Base-by-base conservation (phyloP, 306 rosid genomes). In the Vigna radiata region DNA sequence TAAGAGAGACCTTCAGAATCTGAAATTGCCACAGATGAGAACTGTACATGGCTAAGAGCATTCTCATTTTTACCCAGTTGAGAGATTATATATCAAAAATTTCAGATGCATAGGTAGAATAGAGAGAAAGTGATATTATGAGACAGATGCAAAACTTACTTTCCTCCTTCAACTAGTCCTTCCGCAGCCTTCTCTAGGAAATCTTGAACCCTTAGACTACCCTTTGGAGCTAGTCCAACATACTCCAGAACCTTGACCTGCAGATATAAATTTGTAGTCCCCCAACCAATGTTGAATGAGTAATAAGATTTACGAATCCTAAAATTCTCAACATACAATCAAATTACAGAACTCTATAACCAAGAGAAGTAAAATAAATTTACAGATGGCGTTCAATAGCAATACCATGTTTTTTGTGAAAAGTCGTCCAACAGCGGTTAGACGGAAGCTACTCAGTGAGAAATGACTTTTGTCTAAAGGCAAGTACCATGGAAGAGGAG, bases 161-260 rank as follows among this genome's bases (percentile, higher is more conserved):
- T 92, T 92, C 97, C 99, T 44, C 99, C 99, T 71, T 81, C 99
- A 55, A 90, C 97, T 15, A 95, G 91, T 54, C 96, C 97, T 78
- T 86, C 97, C 21, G 97, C 97, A 60, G 99, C 99, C 80, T 91
- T 81, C 90, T 92, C 97, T 16, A 92, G 90, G 75, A 95, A 92
- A 53, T 86, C 84, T 85, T 95, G 99, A 83, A 95, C 97, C 79
- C 97, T 89, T 73, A 52, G 91, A 83, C 99, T 95, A 67, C 99
- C 99, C 84, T 85, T 83, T 27, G 99, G 99, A 60, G 99, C 99
- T 53, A 95, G 79, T 78, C 97, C 86, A 75, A 83, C 74, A 79
- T 49, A 88, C 81, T 92, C 99, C 23, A 95, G 73, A 54, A 63
- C 79, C 90, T 85, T 95, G 56, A 95, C 99, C 99, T 95, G 77